Base-by-base conservation (phyloP, 768 basidiomycete genomes). In the Tylopilus rubrobrunneus region DNA sequence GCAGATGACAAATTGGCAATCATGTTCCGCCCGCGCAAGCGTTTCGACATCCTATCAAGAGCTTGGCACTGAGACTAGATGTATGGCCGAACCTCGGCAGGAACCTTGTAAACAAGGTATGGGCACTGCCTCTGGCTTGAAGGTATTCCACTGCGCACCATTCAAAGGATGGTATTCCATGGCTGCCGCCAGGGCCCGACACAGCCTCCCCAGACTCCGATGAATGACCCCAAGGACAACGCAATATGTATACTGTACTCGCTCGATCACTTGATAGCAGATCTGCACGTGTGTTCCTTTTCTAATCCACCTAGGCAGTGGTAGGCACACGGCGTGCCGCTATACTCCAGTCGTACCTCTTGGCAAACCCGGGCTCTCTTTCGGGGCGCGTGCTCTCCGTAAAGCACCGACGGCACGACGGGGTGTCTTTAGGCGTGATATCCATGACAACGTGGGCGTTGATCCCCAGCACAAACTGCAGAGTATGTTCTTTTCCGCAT, bases 361-460 rank as follows among this genome's bases (percentile, higher is more conserved):
- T 33, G 54, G 39, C 39, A 19, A 40, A 34, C 25, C 5, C 29
- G 17, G 25, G 28, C 3, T n/a, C 2, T n/a, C 33, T 21, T 37
- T 7, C 5, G 29, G 17, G 27, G 5, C 23, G 33, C 31, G 45
- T 23, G 7, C 33, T 10, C 33, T 28, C 49, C 41, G 36, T 39
- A 28, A 28, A 36, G 29, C 2, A n/a, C 45, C 43, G 45, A 43
- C 10, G 23, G 48, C 37, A 41, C 4, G 25, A 43, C 27, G 40
- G 40, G 14, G 27, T 23, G 34, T 37, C 23, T 25, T 15, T 0
- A 27, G 21, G 41, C 17, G 10, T 28, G 34, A 44, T 51, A 23
- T 57, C 56, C 57, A 53, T 58, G 43, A 34, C 46, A 58, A 53
- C 56, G 27, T n/a, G 11, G 15, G 23, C 19, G 9, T 23, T n/a